phyloP scores from a whole-genome alignment of 2,329 filamentous ascomycete species.

The Pseudogymnoascus sp. region DNA sequence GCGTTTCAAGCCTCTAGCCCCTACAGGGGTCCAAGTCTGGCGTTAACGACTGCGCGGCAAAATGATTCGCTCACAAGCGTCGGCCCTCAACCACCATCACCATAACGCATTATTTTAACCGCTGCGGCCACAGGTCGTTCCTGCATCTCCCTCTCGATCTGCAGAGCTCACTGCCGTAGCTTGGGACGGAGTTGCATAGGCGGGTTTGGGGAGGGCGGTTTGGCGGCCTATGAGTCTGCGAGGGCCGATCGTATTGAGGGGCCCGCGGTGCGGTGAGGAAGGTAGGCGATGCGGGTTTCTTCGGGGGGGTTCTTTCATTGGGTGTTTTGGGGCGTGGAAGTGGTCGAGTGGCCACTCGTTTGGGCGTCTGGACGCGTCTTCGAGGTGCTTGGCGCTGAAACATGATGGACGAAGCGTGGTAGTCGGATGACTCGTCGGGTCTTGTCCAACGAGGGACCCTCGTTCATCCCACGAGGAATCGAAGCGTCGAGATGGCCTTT shows the following conservation, averaged over 20 bases:
- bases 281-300: not conserved
- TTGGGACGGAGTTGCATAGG: not conserved
- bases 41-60: not conserved
- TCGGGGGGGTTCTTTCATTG: not conserved
- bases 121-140: not conserved
- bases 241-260: not conserved
- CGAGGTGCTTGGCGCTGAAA: slow-evolving; percentile 2
- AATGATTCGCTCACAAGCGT: not conserved
- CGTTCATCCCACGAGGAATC: not conserved
- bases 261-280: too few species aligned
- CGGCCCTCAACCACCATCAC: not conserved
- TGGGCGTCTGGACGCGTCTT: not conserved
- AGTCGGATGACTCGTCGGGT: not conserved
- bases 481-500: not conserved
- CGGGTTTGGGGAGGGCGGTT: not conserved
- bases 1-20: not conserved
- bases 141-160: not conserved
- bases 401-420: not conserved
- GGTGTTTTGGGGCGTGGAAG: not conserved
- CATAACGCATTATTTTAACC: not conserved
- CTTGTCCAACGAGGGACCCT: not conserved
- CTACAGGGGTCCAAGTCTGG: not conserved
- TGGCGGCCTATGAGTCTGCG: not conserved
- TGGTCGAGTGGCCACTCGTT: not conserved
- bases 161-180: not conserved